A percentile compares a stretch with the other conserved stretches of the same genome.
phyloP scores from a whole-genome alignment of 1,139 yeast species.

The Scheffersomyces insectosa region DNA sequence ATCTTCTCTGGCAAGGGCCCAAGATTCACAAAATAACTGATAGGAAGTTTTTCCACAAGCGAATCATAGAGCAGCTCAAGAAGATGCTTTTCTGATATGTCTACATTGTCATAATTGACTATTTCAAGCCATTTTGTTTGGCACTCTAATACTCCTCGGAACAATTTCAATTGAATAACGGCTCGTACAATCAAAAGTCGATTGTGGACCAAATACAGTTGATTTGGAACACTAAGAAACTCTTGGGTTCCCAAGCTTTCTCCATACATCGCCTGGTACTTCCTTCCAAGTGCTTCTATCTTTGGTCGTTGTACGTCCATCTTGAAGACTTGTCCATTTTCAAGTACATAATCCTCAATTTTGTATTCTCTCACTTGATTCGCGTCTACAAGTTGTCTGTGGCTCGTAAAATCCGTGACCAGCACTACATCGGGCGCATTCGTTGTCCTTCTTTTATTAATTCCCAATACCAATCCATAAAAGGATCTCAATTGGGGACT shows the following conservation, averaged over 20 bases:
- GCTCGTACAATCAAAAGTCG: slow-evolving; percentile 7
- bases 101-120: not conserved
- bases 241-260: not conserved
- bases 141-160: slow-evolving; percentile 6
- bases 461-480: not conserved
- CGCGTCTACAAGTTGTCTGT: slow-evolving; percentile 1
- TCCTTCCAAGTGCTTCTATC: not conserved
- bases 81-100: no score
- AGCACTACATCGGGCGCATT: slow-evolving; percentile 7
- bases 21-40: no score
- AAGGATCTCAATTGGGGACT: no score
- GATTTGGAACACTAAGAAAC: not conserved
- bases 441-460: slow-evolving; percentile 3
- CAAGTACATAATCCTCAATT: slow-evolving; percentile 2
- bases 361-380: not conserved
- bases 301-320: slow-evolving; percentile 4
- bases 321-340: slow-evolving; percentile 8
- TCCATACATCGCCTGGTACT: not conserved
- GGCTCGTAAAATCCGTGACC: slow-evolving; percentile 9
- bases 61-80: no score
- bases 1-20: no score
- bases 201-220: slow-evolving; percentile 2
- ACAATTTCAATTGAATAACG: slow-evolving; percentile 6
- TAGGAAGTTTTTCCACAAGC: no score
- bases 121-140: not conserved